Base-by-base conservation (phyloP, 495 filamentous ascomycete genomes). In the Penicillium fimorum region DNA sequence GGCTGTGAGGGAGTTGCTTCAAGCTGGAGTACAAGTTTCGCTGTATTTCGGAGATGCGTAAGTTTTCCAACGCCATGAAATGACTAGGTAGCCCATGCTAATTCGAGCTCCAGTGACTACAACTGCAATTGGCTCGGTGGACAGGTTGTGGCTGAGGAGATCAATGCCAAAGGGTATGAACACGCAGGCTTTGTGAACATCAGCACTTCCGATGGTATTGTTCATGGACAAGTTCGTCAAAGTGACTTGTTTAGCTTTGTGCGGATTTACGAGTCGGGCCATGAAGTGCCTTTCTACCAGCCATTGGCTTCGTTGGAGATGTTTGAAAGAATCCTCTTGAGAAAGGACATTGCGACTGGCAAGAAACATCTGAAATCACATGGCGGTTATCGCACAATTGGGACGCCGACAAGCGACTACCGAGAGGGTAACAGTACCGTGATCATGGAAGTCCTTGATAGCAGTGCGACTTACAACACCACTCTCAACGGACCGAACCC, bases 201-300 rank as follows among this genome's bases (percentile, higher is more conserved):
- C 29, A 68, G 61, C 4, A 84, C 82, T 2, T 73, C 72, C n/a
- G 83, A 86, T 61, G 72, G 67, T 15, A 65, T 84, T 25, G 75
- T 80, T 9, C 82, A 85, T 53, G 88, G 88, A 5, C 82, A 84
- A 44, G 84, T 88, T 24, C 80, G 85, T 10, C 85, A 90, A 59
- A 79, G 80, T 52, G 86, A 82, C 20, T 82, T 85, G 65, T 85
- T 89, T 56, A 84, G 84, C 30, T 92, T 90, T 66, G 78, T 81
- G 27, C 79, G 87, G 2, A 76, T 90, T 10, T 90, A 85, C 64
- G 76, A 89, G 59, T 82, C 85, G 11, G 88, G 88, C 0, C 88
- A 92, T 62, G 79, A 84, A 49, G 82, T 89, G 10, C 87, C 88
- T 1, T 82, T 86, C 37, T 89, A 90, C 60, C 84, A 87, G 63